phyloP scores from a whole-genome alignment of 1,284 basidiomycete genomes.

The Tilletia horrida region DNA sequence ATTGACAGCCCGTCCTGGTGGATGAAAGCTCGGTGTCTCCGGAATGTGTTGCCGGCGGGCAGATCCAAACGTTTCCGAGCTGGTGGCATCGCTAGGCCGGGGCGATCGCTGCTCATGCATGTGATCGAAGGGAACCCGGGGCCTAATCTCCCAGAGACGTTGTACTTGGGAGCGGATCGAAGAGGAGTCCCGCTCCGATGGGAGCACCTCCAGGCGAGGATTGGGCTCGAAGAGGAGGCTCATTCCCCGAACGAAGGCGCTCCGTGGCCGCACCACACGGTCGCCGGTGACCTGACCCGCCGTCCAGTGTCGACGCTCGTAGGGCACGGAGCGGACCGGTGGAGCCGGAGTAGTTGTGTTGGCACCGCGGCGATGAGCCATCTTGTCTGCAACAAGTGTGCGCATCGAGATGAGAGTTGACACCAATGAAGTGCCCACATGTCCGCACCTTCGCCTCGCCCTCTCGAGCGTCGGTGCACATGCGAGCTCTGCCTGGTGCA shows the following conservation, averaged over 20 bases:
- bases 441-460: too few species aligned
- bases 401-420: too few species aligned
- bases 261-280: slow-evolving; percentile 27
- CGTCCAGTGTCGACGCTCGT: slow-evolving; percentile 27
- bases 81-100: background rate
- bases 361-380: background rate
- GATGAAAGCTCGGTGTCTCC: too few species aligned
- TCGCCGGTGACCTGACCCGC: slow-evolving; percentile 29
- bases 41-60: background rate
- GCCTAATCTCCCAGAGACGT: background rate
- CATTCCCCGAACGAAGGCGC: slow-evolving; percentile 26
- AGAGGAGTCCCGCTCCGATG: background rate
- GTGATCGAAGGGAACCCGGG: background rate
- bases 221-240: slow-evolving; percentile 29
- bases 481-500: too few species aligned
- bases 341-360: too few species aligned
- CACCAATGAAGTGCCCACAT: too few species aligned
- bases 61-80: background rate
- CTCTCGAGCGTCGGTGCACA: too few species aligned
- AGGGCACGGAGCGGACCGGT: slow-evolving; percentile 22
- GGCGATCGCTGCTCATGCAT: too few species aligned
- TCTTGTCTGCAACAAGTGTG: background rate
- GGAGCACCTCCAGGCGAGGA: slow-evolving; percentile 32
- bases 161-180: background rate
- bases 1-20: too few species aligned